These are phyloP conservation scores for Russula lepida DNA, from an alignment of 768 basidiomycete genomes.

Conservation along the genomic window DNA sequence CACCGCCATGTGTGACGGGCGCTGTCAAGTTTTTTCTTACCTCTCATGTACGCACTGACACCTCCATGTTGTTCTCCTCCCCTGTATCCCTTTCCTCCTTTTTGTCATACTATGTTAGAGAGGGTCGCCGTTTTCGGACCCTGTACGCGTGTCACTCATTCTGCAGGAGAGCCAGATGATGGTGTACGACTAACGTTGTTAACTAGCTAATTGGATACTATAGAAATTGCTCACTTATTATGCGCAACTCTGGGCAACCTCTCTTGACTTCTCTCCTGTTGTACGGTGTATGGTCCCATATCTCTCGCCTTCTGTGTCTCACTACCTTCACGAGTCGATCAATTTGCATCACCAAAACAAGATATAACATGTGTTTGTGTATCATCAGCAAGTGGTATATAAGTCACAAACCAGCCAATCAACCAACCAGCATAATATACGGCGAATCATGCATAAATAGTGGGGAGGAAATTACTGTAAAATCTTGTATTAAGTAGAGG, in stretches of 20 bases:
- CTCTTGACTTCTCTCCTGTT: neutral
- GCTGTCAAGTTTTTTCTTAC: neutral
- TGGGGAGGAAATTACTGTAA: neutral
- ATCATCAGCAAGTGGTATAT: slow-evolving; percentile 19
- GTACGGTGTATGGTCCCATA: neutral
- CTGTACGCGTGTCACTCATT: slow-evolving; percentile 15
- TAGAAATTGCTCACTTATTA: slow-evolving; percentile 18
- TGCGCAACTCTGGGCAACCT: slow-evolving; percentile 12
- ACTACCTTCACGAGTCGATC: slow-evolving; percentile 5
- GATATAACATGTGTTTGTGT: neutral
- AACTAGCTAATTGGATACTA: slow-evolving; percentile 17
- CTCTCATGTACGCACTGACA: neutral
- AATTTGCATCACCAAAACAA: slow-evolving; percentile 11
- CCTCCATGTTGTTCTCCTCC: slow-evolving; percentile 3
- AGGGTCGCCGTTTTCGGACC: slow-evolving; percentile 2
- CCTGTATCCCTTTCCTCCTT: slow-evolving; percentile 1
- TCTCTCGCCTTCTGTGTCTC: neutral
- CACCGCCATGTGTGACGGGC: slow-evolving; percentile 3
- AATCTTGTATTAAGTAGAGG: neutral
- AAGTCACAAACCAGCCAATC: slow-evolving; percentile 2
- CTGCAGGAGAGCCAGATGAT: slow-evolving; percentile 9
- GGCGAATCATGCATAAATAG: neutral
- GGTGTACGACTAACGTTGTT: slow-evolving; percentile 15
- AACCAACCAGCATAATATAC: neutral
- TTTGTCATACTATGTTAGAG: slow-evolving; percentile 1